Base-by-base conservation (phyloP, 768 basidiomycete genomes). In the Psilocybe subaeruginosa region DNA sequence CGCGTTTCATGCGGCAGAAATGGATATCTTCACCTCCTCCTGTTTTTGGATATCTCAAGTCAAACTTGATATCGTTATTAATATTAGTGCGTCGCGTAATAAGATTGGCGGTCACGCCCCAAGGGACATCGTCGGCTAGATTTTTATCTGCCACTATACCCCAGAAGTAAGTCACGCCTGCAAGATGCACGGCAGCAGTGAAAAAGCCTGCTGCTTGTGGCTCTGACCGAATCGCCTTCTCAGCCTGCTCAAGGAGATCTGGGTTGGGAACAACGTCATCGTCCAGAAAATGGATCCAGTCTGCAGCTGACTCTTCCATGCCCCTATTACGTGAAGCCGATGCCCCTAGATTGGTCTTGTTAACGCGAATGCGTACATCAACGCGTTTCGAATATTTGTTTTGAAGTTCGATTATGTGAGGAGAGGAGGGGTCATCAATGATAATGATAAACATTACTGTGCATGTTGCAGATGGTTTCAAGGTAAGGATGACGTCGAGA, bases 1-100 rank as follows among this genome's bases (percentile, higher is more conserved):
- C 67, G 11, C 83, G 76, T 60, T 83, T 85, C 61, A 70, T 70
- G n/a, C 78, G 73, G 60, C 84, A 85, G 64, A 82, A 86, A 65
- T 87, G 82, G 11, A 87, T 85, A 41, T 88, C 85, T 61, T 89
- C 86, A 0, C 86, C 87, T 2, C 87, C 85, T 0, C 86, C 85
- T 3, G 85, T 88, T 72, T 85, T 87, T 3, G 86, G 87, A 64
- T 84, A 87, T 4, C 66, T 68, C 16, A 76, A 67, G 63, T 81
- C 76, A 65, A 76, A 88, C 46, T 66, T 64, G n/a, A 86, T 75
- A 0, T 73, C 77, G 48, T 86, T 84, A 2, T 73, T 64, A 35
- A 74, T 84, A 2, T 73, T 64, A 35, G 74, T 68, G 23, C 83
- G 79, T 2, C 83, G 79, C 4, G 76, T 76, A 23, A 86, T 80